Evolutionary conservation across 352 stramenopile genomes (phyloP), one percentile per base, ranked within the genome.

Genomic region (Globisporangium cystogenes): DNA sequence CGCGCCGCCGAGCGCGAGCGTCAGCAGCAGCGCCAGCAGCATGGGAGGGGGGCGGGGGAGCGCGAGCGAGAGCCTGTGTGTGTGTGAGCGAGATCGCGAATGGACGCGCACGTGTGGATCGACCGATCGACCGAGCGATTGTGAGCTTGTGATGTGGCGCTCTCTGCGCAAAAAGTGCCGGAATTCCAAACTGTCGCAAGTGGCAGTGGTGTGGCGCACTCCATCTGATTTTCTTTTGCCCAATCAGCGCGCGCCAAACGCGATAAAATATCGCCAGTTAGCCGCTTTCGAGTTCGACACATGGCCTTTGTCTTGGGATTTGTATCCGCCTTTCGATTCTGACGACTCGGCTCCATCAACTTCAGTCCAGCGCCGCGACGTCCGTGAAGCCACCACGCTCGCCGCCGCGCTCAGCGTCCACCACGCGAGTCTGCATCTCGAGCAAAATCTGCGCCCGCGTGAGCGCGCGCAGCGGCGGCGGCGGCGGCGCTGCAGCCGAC

Each of bases 381-480:
- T 54, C 48, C 5, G 36, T 54, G 33, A 44, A 12, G 31, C 15
- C 8, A 20, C 39, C 14, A 21, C 23, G 26, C 26, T 29, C 26
- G 26, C 26, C 26, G 26, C 26, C 3, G 26, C 26, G 26, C 10
- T n/a, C 8, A 14, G 40, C 15, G n/a, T 4, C 20, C 40, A 15
- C 4, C 40, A 23, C 40, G 40, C 40, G 1, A 7, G 40, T 16
- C 8, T 10, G 40, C 40, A 87, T 62, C 31, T 83, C 64, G 11
- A 48, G 64, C 53, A 87, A 53, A 29, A 90, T 85, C 52, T 90
- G 76, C 27, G 60, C 62, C 16, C 76, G 70, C 14, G 65, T 78
- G 46, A 87, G 59, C 10, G 76, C 68, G 29, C 72, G 76, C 27
- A 76, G 59, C 4, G 70, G 60, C 1, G 47, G 53, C 36, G 18